Percentiles rank a stretch among this genome's conserved stretches.
Conservation (phyloP, 768 basidiomycete genomes). For the Lentinula detonsa region DNA sequence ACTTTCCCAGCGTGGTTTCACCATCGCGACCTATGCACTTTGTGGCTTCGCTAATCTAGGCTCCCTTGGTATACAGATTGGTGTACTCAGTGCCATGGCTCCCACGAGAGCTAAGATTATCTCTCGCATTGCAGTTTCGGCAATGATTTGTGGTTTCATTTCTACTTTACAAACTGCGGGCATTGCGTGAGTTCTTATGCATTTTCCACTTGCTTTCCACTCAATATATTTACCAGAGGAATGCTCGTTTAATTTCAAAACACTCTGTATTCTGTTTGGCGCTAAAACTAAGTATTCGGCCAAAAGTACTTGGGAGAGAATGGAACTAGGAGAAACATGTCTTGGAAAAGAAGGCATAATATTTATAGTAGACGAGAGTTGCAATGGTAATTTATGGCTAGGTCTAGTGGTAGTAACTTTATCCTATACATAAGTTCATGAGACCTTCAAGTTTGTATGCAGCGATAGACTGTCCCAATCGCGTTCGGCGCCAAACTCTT, state of each 20-base stretch:
- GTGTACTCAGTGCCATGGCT: constrained; percentile 65
- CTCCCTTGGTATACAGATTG: constrained; percentile 82
- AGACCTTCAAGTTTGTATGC: too few relatives aligned
- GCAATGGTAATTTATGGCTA: too few relatives aligned
- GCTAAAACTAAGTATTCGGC: too few relatives aligned
- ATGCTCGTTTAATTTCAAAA: constrained; percentile 31
- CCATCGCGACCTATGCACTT: constrained; percentile 81
- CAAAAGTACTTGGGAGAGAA: too few relatives aligned
- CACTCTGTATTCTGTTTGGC: too few relatives aligned
- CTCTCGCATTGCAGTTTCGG: constrained; percentile 59
- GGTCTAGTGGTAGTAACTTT: too few relatives aligned
- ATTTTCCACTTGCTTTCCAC: constrained; percentile 12
- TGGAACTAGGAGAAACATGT: too few relatives aligned
- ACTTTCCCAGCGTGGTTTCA: constrained; percentile 68
- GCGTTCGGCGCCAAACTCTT: too few relatives aligned
- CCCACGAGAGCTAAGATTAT: constrained; percentile 68
- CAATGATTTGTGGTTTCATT: constrained; percentile 67
- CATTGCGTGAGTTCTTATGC: constrained; percentile 41
- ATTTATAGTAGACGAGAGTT: too few relatives aligned
- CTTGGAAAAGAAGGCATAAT: too few relatives aligned
- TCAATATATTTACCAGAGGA: constrained; percentile 29
- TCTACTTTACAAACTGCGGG: constrained; percentile 55
- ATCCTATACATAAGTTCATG: too few relatives aligned
- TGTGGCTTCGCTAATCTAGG: constrained; percentile 90
- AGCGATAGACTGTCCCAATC: too few relatives aligned